Conservation (phyloP, 768 basidiomycete genomes). For the Xerocomus spinulosus region DNA sequence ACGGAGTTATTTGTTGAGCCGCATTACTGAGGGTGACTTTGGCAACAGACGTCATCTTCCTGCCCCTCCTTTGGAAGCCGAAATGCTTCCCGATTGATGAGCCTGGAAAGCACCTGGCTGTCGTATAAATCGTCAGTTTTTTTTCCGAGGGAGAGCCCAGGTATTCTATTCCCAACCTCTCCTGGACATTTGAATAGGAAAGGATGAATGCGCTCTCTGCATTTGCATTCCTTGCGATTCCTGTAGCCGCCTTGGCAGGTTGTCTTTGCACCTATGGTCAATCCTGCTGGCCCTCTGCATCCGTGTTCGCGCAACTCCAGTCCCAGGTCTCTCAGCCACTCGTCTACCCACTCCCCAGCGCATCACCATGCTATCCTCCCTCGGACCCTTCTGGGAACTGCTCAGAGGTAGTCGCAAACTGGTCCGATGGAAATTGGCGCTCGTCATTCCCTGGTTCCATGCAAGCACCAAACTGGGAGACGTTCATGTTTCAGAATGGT, state of each 20-base stretch:
- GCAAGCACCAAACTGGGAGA: slow-evolving; percentile 28
- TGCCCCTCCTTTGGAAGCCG: no score
- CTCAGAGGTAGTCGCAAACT: slow-evolving; percentile 24
- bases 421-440: slow-evolving; percentile 38
- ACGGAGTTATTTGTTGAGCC: no score
- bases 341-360: slow-evolving; percentile 10
- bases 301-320: slow-evolving; percentile 13
- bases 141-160: no score
- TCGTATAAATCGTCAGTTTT: no score
- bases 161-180: not conserved
- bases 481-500: slow-evolving; percentile 36
- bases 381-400: slow-evolving; percentile 36
- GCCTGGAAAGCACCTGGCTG: no score
- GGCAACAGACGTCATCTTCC: no score
- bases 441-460: slow-evolving; percentile 34
- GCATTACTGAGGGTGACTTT: no score
- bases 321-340: slow-evolving; percentile 16
- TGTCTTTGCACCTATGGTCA: slow-evolving; percentile 18
- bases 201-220: not conserved
- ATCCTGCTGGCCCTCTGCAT: slow-evolving; percentile 17
- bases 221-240: not conserved
- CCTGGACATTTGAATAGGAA: not conserved
- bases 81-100: no score
- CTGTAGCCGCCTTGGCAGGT: not conserved
- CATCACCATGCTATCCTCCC: slow-evolving; percentile 17